Evolutionary conservation across 768 basidiomycete species (phyloP).

Genomic region (Hypholoma sublateritium): DNA sequence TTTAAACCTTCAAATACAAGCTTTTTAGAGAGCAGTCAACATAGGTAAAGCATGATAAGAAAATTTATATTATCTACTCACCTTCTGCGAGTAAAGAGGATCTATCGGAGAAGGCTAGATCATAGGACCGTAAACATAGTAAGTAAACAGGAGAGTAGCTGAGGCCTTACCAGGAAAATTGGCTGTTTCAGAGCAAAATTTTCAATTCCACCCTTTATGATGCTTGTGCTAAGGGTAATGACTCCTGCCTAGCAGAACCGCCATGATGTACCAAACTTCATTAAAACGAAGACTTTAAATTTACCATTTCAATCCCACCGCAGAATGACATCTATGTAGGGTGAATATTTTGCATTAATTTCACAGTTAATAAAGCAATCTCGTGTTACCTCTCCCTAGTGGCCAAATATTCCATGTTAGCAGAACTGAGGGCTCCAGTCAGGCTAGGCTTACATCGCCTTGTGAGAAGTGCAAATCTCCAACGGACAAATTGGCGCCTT

Average conservation of each 20-base stretch:
- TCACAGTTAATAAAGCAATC: neutral
- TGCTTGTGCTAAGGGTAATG: conserved; percentile 67
- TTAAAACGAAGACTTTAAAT: neutral
- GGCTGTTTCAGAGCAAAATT: conserved; percentile 75
- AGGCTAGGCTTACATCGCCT: conserved; percentile 50
- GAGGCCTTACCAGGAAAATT: conserved; percentile 59
- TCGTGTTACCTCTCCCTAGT: conserved; percentile 53
- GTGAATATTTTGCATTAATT: neutral
- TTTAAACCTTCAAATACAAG: conserved; percentile 76
- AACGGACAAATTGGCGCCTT: conserved; percentile 77
- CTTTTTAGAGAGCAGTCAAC: conserved; percentile 24
- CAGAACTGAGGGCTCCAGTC: no score
- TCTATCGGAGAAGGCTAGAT: conserved; percentile 70
- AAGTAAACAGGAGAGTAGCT: no score
- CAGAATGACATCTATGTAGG: conserved; percentile 61
- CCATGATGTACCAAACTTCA: neutral
- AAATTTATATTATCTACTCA: conserved; percentile 12
- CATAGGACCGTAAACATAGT: neutral
- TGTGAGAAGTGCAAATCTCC: conserved; percentile 82
- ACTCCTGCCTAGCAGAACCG: conserved; percentile 52
- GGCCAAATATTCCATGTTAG: no score
- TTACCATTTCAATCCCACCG: conserved; percentile 76
- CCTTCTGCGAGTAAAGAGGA: conserved; percentile 72
- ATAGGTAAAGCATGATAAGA: neutral
- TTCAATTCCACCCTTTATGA: conserved; percentile 74